These are phyloP conservation scores for Aspergillus thermomutatus DNA, from an alignment of 2,329 filamentous ascomycete genomes.

Conservation along the genomic window DNA sequence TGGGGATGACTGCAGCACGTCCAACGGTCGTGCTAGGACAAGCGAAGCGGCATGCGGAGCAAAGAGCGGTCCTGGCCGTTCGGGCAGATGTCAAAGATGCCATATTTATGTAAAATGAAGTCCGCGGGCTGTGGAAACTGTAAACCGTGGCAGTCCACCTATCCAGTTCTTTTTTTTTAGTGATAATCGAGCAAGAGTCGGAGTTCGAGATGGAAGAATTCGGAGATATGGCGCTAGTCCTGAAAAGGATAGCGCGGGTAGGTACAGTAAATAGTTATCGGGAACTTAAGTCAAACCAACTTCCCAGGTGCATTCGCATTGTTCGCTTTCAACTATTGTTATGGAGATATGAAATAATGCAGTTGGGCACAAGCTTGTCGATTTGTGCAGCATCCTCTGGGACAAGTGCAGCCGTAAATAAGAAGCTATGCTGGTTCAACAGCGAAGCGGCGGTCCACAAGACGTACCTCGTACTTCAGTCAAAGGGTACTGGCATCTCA, in stretches of 20 bases:
- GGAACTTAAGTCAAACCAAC: neutral
- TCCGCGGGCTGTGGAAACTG: constrained; percentile 15
- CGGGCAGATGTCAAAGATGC: constrained; percentile 47
- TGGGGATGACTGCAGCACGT: constrained; percentile 16
- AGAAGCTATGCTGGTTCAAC: neutral
- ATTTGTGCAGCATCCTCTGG: neutral
- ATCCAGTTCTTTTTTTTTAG: constrained; percentile 8
- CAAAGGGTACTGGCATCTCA: neutral
- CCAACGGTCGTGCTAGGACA: constrained; percentile 11
- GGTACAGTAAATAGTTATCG: neutral
- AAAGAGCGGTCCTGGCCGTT: constrained; percentile 35
- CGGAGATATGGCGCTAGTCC: constrained; percentile 22
- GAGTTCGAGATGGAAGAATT: constrained; percentile 23
- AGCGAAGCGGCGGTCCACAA: neutral
- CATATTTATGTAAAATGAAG: constrained; percentile 34
- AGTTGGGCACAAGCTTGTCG: neutral
- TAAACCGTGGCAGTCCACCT: constrained; percentile 7
- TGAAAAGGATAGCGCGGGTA: constrained; percentile 11
- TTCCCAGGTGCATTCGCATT: neutral
- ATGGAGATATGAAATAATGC: neutral
- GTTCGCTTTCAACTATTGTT: neutral
- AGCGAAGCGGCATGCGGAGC: constrained; percentile 28
- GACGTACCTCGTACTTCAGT: constrained; percentile 4
- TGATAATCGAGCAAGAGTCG: constrained; percentile 9
- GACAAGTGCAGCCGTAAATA: neutral